Evolutionary conservation across 768 basidiomycete genomes (phyloP), one percentile per base, ranked within the genome.

Genomic region (Filobasidium wieringae): DNA sequence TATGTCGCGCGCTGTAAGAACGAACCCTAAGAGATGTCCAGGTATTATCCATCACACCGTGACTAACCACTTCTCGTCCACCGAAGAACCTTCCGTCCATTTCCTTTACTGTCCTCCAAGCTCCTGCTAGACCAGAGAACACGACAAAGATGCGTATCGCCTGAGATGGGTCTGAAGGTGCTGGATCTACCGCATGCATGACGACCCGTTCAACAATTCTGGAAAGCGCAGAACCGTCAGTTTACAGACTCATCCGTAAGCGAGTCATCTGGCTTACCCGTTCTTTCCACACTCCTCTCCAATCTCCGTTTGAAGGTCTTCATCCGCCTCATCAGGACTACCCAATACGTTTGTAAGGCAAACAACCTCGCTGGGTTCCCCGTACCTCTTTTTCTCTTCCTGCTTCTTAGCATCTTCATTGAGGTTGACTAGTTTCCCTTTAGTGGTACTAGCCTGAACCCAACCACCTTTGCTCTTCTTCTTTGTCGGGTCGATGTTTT

Each of bases 31-130:
- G 22, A 57, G 50, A 45, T 41, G 31, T 24, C 31, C n/a, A 22
- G 30, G 17, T 17, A 31, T 24, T 17, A 29, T 7, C 24, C 15
- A 30, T 8, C 50, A 27, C n/a, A 15, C 26, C n/a, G 31, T 51
- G 51, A 64, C 69, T 67, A 29, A 68, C 69, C 30, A 93, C 87
- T 15, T 80, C 79, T 63, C 85, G 79, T 9, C 93, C 93, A 12
- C 87, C 91, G 68, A 96, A 97, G 70, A 81, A 93, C 29, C 92
- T 79, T 22, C 90, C 93, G 66, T 97, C 89, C 53, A 96, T 78
- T 71, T 93, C 90, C 49, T 89, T 81, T 2, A 92, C 88, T 0
- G 89, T 91, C 74, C 89, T 88, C 92, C 91, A 97, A 6, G 92
- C 93, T 11, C 89, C 93, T 0, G 81, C 91, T 4, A 88, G 87